These are phyloP conservation scores for Colletotrichum spinosum DNA, from an alignment of 2,329 filamentous ascomycete species.

Conservation along the genomic window DNA sequence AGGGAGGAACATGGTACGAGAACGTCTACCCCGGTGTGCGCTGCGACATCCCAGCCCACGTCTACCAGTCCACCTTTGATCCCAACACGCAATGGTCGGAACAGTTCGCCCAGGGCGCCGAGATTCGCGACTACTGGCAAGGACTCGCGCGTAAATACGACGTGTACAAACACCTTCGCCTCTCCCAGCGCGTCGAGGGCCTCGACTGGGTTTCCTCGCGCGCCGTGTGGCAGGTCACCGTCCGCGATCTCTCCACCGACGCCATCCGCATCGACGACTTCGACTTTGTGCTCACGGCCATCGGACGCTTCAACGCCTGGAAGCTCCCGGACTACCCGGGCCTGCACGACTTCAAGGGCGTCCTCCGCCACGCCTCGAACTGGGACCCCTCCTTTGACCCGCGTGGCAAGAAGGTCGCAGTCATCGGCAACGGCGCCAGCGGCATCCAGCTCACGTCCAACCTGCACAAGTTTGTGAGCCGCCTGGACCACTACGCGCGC, in stretches of 20 bases:
- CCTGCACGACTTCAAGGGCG: slow-evolving; percentile 64
- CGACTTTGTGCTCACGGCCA: slow-evolving; percentile 72
- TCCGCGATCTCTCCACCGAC: slow-evolving; percentile 52
- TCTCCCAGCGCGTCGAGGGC: slow-evolving; percentile 66
- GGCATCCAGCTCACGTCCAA: slow-evolving; percentile 69
- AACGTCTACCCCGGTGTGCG: slow-evolving; percentile 73
- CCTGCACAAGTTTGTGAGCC: slow-evolving; percentile 59
- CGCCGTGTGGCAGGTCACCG: slow-evolving; percentile 66
- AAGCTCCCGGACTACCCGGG: slow-evolving; percentile 71
- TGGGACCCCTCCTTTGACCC: slow-evolving; percentile 67
- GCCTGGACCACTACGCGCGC: slow-evolving; percentile 73
- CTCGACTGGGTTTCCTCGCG: slow-evolving; percentile 65
- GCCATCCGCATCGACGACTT: slow-evolving; percentile 58
- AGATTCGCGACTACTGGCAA: slow-evolving; percentile 77
- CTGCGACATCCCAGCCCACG: slow-evolving; percentile 76
- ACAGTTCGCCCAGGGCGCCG: slow-evolving; percentile 73
- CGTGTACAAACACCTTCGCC: slow-evolving; percentile 68
- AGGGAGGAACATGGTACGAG: slow-evolving; percentile 67
- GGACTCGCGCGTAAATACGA: slow-evolving; percentile 71
- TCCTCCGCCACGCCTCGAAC: slow-evolving; percentile 70
- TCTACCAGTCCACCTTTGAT: slow-evolving; percentile 76
- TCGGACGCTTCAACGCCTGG: slow-evolving; percentile 75
- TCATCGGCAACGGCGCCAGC: slow-evolving; percentile 73
- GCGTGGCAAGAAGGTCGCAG: slow-evolving; percentile 62
- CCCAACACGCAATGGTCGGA: slow-evolving; percentile 78